Percentiles rank a stretch among this genome's conserved stretches.
Evolutionary conservation across 2,329 filamentous ascomycete genomes (phyloP).

Genomic region (Fusarium hostae): DNA sequence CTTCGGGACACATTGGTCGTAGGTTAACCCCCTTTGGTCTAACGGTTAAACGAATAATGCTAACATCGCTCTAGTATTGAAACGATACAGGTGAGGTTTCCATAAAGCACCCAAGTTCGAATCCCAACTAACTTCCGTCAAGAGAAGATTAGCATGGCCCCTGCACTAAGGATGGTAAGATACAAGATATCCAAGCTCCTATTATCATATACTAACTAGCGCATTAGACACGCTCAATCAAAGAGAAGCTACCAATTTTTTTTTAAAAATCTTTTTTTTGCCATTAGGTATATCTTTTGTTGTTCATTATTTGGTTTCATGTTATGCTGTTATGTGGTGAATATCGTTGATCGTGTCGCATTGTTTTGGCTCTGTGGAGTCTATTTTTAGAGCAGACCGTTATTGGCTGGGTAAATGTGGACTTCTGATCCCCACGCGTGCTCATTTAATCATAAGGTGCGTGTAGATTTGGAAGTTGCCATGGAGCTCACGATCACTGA

Average conservation of each 20-base stretch:
- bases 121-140: rapidly evolving
- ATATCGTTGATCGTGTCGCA: background rate
- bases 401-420: background rate
- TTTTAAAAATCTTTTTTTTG: background rate
- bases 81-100: background rate
- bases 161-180: constrained; percentile 83
- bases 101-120: rapidly evolving
- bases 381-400: background rate
- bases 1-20: background rate
- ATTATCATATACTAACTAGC: no score
- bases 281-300: background rate
- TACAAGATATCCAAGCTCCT: background rate
- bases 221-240: constrained; percentile 20
- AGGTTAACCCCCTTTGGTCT: no score
- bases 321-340: background rate
- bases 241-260: constrained; percentile 30
- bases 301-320: background rate
- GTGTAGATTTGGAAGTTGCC: background rate
- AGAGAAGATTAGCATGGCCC: constrained; percentile 84
- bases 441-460: background rate
- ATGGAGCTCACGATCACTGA: background rate
- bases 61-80: no score
- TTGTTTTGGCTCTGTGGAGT: background rate
- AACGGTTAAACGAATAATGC: no score
- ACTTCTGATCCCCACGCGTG: no score